Evolutionary conservation across 2,329 filamentous ascomycete genomes (phyloP).

Genomic region (Trichoderma atrobrunneum): DNA sequence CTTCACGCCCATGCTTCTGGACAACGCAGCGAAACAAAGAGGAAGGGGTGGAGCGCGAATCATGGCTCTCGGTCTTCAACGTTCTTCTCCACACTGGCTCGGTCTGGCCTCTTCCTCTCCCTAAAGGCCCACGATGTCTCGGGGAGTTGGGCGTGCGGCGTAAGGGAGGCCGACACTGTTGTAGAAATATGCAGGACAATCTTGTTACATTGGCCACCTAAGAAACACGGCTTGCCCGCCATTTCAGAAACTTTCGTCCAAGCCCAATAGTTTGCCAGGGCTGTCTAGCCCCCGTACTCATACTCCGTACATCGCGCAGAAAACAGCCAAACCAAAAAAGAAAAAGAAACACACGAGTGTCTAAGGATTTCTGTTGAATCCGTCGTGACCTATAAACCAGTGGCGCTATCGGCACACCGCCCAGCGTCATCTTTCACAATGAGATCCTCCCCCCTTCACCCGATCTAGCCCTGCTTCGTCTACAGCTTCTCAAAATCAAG

Average conservation of each 20-base stretch:
- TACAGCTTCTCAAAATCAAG: constrained; percentile 4
- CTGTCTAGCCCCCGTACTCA: constrained; percentile 10
- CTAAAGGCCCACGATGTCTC: constrained; percentile 11
- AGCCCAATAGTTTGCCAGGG: constrained; percentile 14
- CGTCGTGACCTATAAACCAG: constrained; percentile 17
- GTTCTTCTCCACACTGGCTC: not conserved
- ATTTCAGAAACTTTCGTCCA: constrained; percentile 6
- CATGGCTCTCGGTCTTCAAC: not conserved
- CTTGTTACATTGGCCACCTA: constrained; percentile 12
- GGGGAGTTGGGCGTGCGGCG: constrained; percentile 7
- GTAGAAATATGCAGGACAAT: constrained; percentile 21
- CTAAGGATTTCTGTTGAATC: constrained; percentile 1
- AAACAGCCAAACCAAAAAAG: not conserved
- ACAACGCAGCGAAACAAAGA: not conserved
- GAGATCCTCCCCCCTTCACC: not conserved
- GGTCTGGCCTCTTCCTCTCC: not conserved
- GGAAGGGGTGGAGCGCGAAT: not conserved
- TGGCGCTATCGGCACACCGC: constrained; percentile 11
- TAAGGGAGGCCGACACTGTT: constrained; percentile 12
- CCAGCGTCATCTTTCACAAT: constrained; percentile 16
- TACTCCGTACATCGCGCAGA: constrained; percentile 13
- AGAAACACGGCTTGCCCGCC: constrained; percentile 14
- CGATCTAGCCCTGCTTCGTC: constrained; percentile 8
- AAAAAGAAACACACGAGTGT: not conserved
- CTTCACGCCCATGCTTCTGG: not conserved